phyloP scores from a whole-genome alignment of 805 yeast species.

The Suhomyces faveliae region DNA sequence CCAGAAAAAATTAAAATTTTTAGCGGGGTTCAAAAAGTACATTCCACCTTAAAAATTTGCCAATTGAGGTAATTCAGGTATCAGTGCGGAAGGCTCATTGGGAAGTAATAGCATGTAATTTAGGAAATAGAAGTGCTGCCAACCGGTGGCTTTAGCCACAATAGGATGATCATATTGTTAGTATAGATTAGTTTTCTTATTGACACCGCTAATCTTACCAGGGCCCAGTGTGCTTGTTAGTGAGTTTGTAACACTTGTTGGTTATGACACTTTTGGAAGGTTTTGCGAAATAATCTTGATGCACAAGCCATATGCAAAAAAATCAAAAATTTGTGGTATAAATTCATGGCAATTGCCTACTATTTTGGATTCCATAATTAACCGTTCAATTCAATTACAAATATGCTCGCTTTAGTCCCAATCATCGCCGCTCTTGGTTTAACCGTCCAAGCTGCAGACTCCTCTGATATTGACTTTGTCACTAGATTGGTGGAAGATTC shows the following conservation, averaged over 20 bases:
- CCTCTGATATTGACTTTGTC: slow-evolving; percentile 11
- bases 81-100: background rate
- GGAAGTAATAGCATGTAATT: background rate
- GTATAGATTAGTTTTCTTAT: background rate
- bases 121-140: background rate
- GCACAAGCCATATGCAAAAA: background rate
- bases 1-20: background rate
- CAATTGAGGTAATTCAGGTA: background rate
- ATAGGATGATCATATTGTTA: background rate
- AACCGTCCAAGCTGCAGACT: slow-evolving; percentile 3
- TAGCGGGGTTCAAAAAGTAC: background rate
- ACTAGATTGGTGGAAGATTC: slow-evolving; percentile 14
- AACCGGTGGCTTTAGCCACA: background rate
- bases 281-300: background rate
- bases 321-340: background rate
- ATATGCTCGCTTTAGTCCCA: background rate
- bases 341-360: background rate
- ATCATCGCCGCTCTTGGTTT: slow-evolving; percentile 2
- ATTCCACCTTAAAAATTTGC: background rate
- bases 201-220: background rate
- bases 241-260: background rate
- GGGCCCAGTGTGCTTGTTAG: background rate
- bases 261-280: background rate
- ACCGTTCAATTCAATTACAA: background rate
- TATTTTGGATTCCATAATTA: background rate